A percentile compares a stretch with the other conserved stretches of the same genome.
phyloP scores from a whole-genome alignment of 768 basidiomycete genomes.

The Leccinum barrowsii region DNA sequence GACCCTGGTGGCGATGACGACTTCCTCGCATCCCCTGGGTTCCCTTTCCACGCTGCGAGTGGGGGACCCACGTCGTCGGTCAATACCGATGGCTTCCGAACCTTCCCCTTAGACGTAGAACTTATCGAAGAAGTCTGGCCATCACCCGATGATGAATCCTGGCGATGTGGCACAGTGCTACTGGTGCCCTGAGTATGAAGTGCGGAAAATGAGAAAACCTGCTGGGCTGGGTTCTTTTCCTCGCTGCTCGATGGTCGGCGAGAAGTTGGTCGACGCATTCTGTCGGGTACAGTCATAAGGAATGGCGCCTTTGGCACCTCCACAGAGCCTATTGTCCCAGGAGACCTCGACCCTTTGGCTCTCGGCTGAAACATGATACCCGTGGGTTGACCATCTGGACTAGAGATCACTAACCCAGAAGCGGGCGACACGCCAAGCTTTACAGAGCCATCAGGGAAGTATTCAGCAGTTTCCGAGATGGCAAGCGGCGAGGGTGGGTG shows the following conservation, averaged over 20 bases:
- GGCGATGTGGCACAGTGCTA: constrained; percentile 16
- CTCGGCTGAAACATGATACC: constrained; percentile 94
- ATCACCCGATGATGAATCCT: constrained; percentile 25
- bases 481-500: constrained; percentile 69
- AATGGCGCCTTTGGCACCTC: constrained; percentile 46
- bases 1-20: constrained; percentile 34
- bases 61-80: constrained; percentile 22
- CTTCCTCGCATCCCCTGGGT: constrained; percentile 29
- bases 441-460: constrained; percentile 58
- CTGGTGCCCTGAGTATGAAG: constrained; percentile 21
- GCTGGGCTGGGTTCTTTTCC: constrained; percentile 26
- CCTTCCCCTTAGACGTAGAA: constrained; percentile 21
- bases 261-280: constrained; percentile 23
- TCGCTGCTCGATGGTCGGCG: constrained; percentile 28
- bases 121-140: constrained; percentile 2
- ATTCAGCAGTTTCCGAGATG: constrained; percentile 69
- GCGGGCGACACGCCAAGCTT: constrained; percentile 74
- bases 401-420: constrained; percentile 86
- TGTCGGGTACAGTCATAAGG: constrained; percentile 27
- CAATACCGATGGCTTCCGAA: constrained; percentile 30
- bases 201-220: constrained; percentile 27
- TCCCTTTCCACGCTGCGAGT: constrained; percentile 24
- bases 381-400: constrained; percentile 89
- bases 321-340: constrained; percentile 34
- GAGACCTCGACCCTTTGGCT: constrained; percentile 36